Base-by-base conservation (phyloP, 1,284 basidiomycete genomes). In the Leccinum cinnamomeum region DNA sequence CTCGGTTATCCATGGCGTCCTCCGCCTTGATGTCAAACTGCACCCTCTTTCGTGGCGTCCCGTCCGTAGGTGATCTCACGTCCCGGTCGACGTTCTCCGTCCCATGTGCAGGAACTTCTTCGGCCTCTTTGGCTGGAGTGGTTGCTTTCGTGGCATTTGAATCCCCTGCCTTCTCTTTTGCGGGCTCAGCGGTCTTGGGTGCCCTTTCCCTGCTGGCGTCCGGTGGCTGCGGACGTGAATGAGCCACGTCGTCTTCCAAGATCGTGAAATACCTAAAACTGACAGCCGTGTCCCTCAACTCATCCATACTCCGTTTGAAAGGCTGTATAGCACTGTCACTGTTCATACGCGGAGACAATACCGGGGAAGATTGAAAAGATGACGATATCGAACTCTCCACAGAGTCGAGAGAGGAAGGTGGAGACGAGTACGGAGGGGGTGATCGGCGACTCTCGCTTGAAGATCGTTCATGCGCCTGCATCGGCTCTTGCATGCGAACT, bases 11-110 rank as follows among this genome's bases (percentile, higher is more conserved):
- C 53, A 81, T 79, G 30, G 80, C 74, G 8, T 82, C 79, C 48
- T 80, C 84, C 16, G 86, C 81, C 70, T 86, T 78, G 56, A 89
- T 82, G 65, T 90, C 83, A 68, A 92, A 92, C 8, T 88, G 90
- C 23, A 92, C 89, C 71, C 86, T 89, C 61, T 80, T 82, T 70
- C 85, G 89, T 35, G 72, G 62, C 44, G 67, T 69, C 25, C 69
- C 60, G 23, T 66, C 68, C 53, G 70, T 62, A 35, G 64, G 59
- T 37, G 68, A 58, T 64, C 57, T 65, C 53, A 7, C 48, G 39
- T 71, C 60, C 30, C 50, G 62, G 62, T 68, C 66, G 53, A 64
- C 23, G 14, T 64, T 66, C 60, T 64, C 61, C 20, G 60, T 51
- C 23, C 48, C 62, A 60, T 59, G 66, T 46, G 55, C 56, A 39